Conservation (phyloP, 805 yeast species). For the fission yeast (Schizosaccharomyces pombe) region DNA sequence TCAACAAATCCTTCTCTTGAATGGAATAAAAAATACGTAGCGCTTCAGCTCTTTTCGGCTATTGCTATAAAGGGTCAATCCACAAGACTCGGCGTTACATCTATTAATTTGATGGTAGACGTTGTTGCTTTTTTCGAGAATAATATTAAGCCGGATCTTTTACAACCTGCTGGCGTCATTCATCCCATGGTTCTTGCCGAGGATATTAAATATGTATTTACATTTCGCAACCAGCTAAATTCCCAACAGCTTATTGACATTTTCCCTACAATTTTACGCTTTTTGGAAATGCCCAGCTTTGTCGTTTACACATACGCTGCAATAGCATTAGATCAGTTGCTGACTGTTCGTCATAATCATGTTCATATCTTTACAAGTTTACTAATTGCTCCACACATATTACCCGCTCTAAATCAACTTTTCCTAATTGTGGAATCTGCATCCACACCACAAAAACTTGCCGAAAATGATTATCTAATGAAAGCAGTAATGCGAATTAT, state of each 20-base stretch:
- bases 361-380: slow-evolving; percentile 40
- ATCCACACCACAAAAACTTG: slow-evolving; percentile 62
- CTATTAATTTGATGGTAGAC: slow-evolving; percentile 65
- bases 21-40: slow-evolving; percentile 77
- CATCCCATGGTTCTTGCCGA: slow-evolving; percentile 73
- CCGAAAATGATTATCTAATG: slow-evolving; percentile 87
- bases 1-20: slow-evolving; percentile 21
- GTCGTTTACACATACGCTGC: slow-evolving; percentile 88
- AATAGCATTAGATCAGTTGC: slow-evolving; percentile 68
- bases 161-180: slow-evolving; percentile 19
- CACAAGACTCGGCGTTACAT: slow-evolving; percentile 67
- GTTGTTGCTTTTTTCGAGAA: slow-evolving; percentile 65
- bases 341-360: slow-evolving; percentile 39
- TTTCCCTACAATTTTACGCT: slow-evolving; percentile 52
- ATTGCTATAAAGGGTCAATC: slow-evolving; percentile 77
- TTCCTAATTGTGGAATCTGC: slow-evolving; percentile 41
- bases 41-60: slow-evolving; percentile 64
- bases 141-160: slow-evolving; percentile 63
- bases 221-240: slow-evolving; percentile 78
- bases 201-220: slow-evolving; percentile 73
- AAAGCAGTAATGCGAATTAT: slow-evolving; percentile 50
- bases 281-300: slow-evolving; percentile 39
- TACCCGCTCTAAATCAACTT: slow-evolving; percentile 38
- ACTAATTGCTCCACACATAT: slow-evolving; percentile 44
- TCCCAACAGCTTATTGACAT: slow-evolving; percentile 61